Evolutionary conservation across 1,284 basidiomycete species (phyloP).

Genomic region (Papiliotrema laurentii): DNA sequence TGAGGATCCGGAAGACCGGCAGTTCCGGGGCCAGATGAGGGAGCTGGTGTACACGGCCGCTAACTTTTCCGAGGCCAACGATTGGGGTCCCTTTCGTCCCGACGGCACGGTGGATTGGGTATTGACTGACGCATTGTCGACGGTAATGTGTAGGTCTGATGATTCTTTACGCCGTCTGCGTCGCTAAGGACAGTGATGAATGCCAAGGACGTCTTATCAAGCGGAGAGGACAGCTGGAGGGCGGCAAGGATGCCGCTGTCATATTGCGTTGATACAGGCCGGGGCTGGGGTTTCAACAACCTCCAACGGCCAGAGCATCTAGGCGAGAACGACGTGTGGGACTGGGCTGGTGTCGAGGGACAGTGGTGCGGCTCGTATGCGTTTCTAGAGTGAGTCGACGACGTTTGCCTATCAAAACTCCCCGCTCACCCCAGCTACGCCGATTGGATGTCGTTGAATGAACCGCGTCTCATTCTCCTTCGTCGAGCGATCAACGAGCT

Average conservation of each 20-base stretch:
- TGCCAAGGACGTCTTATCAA: constrained; percentile 23
- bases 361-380: constrained; percentile 41
- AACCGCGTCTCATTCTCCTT: constrained; percentile 20
- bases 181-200: constrained; percentile 27
- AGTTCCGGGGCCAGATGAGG: constrained; percentile 28
- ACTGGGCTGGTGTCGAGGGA: constrained; percentile 40
- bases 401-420: background rate
- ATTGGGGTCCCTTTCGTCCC: constrained; percentile 32
- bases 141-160: constrained; percentile 37
- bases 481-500: constrained; percentile 15
- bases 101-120: constrained; percentile 40
- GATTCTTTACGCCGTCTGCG: background rate
- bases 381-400: constrained; percentile 40
- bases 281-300: constrained; percentile 26
- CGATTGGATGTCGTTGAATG: constrained; percentile 40
- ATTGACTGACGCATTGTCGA: constrained; percentile 35
- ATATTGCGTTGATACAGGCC: constrained; percentile 24
- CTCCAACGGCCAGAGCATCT: constrained; percentile 22
- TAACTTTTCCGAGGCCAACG: constrained; percentile 30
- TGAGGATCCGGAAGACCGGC: constrained; percentile 15
- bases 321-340: constrained; percentile 23
- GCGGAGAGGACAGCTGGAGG: constrained; percentile 28
- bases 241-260: constrained; percentile 21
- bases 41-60: constrained; percentile 28
- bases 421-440: constrained; percentile 25